These are phyloP conservation scores for Schizonepeta tenuifolia DNA, from an alignment of 257 asterid genomes.

Conservation along the genomic window DNA sequence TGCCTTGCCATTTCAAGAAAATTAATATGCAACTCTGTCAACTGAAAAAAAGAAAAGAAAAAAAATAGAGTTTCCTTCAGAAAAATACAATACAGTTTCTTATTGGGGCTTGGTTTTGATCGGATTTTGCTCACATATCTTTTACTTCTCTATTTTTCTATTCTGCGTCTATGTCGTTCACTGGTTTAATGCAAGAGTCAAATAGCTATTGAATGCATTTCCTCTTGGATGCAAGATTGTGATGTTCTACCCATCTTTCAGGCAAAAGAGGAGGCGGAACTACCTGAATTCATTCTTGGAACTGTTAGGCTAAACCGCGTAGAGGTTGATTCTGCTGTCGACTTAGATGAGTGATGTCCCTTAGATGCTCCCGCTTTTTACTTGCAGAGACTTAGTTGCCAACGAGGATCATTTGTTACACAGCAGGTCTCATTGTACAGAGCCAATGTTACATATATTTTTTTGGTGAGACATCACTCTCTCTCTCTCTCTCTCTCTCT, in stretches of 20 bases:
- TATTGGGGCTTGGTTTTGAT: not conserved
- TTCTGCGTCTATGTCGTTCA: not conserved
- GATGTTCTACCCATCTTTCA: conserved; percentile 36
- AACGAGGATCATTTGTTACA: not conserved
- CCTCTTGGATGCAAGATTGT: not conserved
- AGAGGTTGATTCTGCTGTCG: conserved; percentile 74
- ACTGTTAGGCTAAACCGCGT: conserved; percentile 85
- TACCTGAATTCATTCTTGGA: conserved; percentile 94
- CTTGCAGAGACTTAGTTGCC: conserved; percentile 14
- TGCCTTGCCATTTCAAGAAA: not conserved
- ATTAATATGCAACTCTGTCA: not conserved
- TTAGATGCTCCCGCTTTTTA: conserved; percentile 9
- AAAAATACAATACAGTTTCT: conserved; percentile 2
- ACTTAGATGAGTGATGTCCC: conserved; percentile 56
- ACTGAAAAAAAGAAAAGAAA: not conserved
- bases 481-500: not conserved
- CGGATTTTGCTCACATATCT: not conserved
- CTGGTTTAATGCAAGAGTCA: not conserved
- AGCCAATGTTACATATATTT: conserved; percentile 13
- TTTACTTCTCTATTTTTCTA: not conserved
- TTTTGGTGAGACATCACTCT: not conserved
- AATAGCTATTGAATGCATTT: not conserved
- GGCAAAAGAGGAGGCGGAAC: conserved; percentile 89
- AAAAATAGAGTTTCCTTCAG: not conserved
- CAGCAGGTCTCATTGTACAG: conserved; percentile 18